Evolutionary conservation across 2,329 filamentous ascomycete genomes (phyloP).

Genomic region (Penicillium sp.): DNA sequence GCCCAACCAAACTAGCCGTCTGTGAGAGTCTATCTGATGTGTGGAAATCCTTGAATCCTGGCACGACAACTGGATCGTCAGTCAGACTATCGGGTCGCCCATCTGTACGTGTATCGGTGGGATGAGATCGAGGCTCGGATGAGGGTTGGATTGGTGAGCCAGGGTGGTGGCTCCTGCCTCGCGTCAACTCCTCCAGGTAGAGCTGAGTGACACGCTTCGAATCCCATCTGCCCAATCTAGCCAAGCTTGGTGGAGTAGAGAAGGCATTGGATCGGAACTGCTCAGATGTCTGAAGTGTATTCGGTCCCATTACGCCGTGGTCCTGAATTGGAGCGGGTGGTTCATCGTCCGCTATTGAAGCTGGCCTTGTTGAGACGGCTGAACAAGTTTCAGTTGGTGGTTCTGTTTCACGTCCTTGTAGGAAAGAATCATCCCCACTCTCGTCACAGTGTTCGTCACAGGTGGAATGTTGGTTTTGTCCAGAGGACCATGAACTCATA

Average conservation of each 20-base stretch:
- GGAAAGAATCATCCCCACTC: slow-evolving; percentile 35
- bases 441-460: slow-evolving; percentile 36
- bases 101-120: slow-evolving; percentile 14
- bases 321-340: slow-evolving; percentile 14
- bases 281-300: slow-evolving; percentile 30
- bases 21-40: slow-evolving; percentile 28
- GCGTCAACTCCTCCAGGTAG: slow-evolving; percentile 52
- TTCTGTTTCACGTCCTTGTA: slow-evolving; percentile 29
- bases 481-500: slow-evolving; percentile 46
- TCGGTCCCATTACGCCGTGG: slow-evolving; percentile 43
- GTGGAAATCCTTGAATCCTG: slow-evolving; percentile 32
- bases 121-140: slow-evolving; percentile 21
- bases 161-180: slow-evolving; percentile 28
- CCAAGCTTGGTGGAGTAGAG: slow-evolving; percentile 52
- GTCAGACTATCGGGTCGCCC: slow-evolving; percentile 29
- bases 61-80: slow-evolving; percentile 38
- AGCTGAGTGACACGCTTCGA: slow-evolving; percentile 55
- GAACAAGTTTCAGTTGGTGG: slow-evolving; percentile 37
- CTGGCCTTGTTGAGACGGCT: slow-evolving; percentile 30
- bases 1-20: slow-evolving; percentile 44
- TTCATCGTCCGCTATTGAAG: slow-evolving; percentile 40
- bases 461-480: slow-evolving; percentile 35
- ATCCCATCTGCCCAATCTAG: slow-evolving; percentile 54
- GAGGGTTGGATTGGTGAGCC: slow-evolving; percentile 19
- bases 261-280: slow-evolving; percentile 45